These are phyloP conservation scores for Cutaneotrichosporon sp. DNA, from an alignment of 1,284 basidiomycete genomes.

Conservation along the genomic window DNA sequence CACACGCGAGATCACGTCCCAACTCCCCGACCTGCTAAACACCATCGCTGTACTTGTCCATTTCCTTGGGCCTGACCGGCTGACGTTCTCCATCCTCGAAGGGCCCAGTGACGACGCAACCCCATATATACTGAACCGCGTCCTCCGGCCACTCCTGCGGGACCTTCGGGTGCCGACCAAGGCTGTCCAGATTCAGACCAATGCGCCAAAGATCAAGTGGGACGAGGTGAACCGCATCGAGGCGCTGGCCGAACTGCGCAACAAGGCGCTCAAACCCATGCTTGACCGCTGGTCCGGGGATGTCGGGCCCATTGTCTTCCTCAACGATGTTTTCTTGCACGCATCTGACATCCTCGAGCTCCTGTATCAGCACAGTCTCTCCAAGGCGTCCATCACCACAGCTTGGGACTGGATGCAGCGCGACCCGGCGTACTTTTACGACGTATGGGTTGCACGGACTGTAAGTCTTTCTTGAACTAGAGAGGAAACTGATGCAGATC, in stretches of 20 bases:
- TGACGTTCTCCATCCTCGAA: conserved; percentile 50
- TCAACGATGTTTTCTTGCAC: conserved; percentile 53
- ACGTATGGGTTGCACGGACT: conserved; percentile 52
- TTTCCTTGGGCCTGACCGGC: conserved; percentile 41
- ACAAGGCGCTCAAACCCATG: conserved; percentile 47
- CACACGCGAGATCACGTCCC: conserved; percentile 44
- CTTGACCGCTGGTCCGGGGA: conserved; percentile 13
- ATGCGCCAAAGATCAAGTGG: conserved; percentile 45
- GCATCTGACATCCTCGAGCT: conserved; percentile 49
- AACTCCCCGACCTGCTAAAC: conserved; percentile 50
- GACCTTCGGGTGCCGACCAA: conserved; percentile 38
- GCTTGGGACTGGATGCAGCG: conserved; percentile 52
- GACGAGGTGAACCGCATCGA: conserved; percentile 47
- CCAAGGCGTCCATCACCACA: conserved; percentile 43
- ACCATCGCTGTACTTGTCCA: conserved; percentile 42
- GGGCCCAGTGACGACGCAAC: conserved; percentile 52
- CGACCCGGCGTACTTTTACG: conserved; percentile 50
- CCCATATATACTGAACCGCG: conserved; percentile 35
- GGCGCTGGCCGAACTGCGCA: conserved; percentile 47
- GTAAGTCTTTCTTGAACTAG: conserved; percentile 29
- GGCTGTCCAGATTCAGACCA: conserved; percentile 37
- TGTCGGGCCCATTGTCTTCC: conserved; percentile 46
- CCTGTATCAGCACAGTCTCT: conserved; percentile 44
- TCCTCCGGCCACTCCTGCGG: conserved; percentile 41
- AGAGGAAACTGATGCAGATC: conserved; percentile 29